Conservation (phyloP, 495 filamentous ascomycete genomes). For the Aspergillus indologenus region DNA sequence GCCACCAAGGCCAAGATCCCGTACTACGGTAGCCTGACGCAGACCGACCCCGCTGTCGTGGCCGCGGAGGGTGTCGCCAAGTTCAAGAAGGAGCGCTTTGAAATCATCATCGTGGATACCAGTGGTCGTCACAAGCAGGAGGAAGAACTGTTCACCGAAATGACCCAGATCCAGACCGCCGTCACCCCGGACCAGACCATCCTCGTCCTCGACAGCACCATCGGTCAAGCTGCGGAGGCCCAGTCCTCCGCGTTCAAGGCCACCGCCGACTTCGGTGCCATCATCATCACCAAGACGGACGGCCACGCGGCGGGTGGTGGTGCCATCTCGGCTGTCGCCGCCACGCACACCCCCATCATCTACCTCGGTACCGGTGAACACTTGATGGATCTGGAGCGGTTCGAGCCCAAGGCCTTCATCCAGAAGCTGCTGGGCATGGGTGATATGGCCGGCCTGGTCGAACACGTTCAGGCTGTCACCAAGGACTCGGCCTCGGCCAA, state of each 20-base stretch:
- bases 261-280: constrained; percentile 94
- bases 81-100: constrained; percentile 98
- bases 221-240: constrained; percentile 91
- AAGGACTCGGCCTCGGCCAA: constrained; percentile 75
- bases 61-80: constrained; percentile 93
- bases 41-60: constrained; percentile 92
- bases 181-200: constrained; percentile 96
- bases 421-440: constrained; percentile 94
- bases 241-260: constrained; percentile 97
- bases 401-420: constrained; percentile 86
- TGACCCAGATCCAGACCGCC: constrained; percentile 93
- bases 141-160: constrained; percentile 92
- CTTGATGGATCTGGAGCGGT: constrained; percentile 90
- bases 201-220: constrained; percentile 94
- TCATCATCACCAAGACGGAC: constrained; percentile 98
- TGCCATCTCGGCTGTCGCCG: constrained; percentile 96
- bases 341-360: constrained; percentile 94
- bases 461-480: constrained; percentile 96
- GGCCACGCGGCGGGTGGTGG: constrained; percentile 93
- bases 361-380: constrained; percentile 98
- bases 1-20: constrained; percentile 98
- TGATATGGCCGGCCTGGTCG: constrained; percentile 90
- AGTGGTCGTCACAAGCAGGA: constrained; percentile 92
- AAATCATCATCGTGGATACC: constrained; percentile 98
- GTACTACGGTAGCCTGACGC: constrained; percentile 93